These are phyloP conservation scores for Tetracladium maxilliforme DNA, from an alignment of 2,329 filamentous ascomycete genomes.

Conservation along the genomic window DNA sequence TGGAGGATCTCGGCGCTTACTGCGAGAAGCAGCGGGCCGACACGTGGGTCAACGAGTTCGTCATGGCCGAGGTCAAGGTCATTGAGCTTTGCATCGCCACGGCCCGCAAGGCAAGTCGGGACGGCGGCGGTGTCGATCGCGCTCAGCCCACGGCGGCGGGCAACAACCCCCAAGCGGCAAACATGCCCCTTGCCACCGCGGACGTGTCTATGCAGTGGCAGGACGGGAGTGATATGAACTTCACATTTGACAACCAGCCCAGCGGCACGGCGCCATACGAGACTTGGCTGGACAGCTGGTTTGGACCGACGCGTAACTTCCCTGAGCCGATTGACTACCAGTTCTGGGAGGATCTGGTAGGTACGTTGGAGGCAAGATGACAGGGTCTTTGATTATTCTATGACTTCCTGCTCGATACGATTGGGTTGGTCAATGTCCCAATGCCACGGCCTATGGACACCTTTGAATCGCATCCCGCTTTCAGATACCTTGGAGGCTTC, in stretches of 20 bases:
- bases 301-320: constrained; percentile 7
- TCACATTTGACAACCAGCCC: constrained; percentile 1
- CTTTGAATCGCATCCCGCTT: constrained; percentile 13
- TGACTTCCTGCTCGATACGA: constrained; percentile 3
- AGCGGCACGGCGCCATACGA: constrained; percentile 1
- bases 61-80: constrained; percentile 23
- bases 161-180: no score
- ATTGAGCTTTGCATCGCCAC: constrained; percentile 22
- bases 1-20: constrained; percentile 22
- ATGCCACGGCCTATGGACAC: constrained; percentile 8
- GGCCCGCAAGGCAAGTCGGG: neutral
- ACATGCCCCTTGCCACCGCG: no score
- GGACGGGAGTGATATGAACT: neutral
- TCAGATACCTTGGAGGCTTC: constrained; percentile 10
- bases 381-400: neutral
- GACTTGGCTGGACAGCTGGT: constrained; percentile 5
- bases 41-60: constrained; percentile 23
- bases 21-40: constrained; percentile 24
- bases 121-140: neutral
- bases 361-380: constrained; percentile 4
- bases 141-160: neutral
- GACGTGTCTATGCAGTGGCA: no score
- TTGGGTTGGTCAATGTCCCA: constrained; percentile 9
- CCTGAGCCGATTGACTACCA: constrained; percentile 10
- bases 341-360: constrained; percentile 9